Conservation (phyloP, 2,329 filamentous ascomycete species). For the Ramularia collo-cygni region DNA sequence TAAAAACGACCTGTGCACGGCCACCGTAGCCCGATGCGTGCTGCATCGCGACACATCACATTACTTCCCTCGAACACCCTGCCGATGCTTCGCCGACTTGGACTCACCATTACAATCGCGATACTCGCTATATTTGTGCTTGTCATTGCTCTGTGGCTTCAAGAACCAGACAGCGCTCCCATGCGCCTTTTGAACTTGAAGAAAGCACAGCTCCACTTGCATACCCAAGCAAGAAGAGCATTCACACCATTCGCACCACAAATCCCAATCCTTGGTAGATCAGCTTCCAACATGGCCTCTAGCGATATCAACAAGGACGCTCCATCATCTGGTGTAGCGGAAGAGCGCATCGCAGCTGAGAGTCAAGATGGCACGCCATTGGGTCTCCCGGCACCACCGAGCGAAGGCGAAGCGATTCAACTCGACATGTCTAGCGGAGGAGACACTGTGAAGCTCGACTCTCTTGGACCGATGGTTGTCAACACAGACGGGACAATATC, state of each 20-base stretch:
- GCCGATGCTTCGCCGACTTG: no score
- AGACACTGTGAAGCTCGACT: constrained; percentile 53
- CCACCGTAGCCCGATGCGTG: no score
- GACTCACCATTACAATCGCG: no score
- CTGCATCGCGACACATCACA: no score
- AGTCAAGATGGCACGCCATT: constrained; percentile 9
- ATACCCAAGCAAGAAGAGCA: constrained; percentile 2
- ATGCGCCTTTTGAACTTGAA: constrained; percentile 7
- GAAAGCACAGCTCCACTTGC: background rate
- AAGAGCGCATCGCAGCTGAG: background rate
- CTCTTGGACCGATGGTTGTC: constrained; percentile 66
- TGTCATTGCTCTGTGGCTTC: constrained; percentile 4
- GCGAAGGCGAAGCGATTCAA: constrained; percentile 25
- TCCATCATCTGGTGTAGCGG: background rate
- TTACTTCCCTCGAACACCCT: no score
- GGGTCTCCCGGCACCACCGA: constrained; percentile 20
- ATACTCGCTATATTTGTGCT: constrained; percentile 1
- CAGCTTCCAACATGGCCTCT: constrained; percentile 1
- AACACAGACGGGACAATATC: constrained; percentile 65
- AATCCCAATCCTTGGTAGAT: background rate
- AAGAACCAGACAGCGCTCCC: constrained; percentile 6
- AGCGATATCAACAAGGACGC: background rate
- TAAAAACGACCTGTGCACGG: no score
- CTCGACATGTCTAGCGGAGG: constrained; percentile 30
- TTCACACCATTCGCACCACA: constrained; percentile 5